Percentiles rank a stretch among this genome's conserved stretches.
Conservation (phyloP, 208 protist species). For the Trichomonas tenax region DNA sequence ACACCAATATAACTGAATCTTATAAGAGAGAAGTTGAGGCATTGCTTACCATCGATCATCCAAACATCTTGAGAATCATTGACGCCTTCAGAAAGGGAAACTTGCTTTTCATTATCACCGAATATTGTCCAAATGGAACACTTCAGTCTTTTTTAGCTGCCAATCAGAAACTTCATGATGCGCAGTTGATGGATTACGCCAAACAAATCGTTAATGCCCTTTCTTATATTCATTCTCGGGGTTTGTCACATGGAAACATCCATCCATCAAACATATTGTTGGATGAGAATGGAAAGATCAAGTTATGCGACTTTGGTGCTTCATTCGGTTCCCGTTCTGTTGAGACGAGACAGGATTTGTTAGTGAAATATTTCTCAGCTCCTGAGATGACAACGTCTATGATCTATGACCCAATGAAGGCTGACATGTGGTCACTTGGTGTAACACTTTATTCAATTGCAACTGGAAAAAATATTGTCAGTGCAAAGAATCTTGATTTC, state of each 20-base stretch:
- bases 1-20: neutral
- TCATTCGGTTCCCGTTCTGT: neutral
- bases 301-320: neutral
- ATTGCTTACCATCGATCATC: neutral
- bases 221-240: neutral
- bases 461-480: neutral
- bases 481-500: neutral
- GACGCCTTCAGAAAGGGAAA: neutral
- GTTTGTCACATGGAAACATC: neutral
- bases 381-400: neutral
- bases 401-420: neutral
- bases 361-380: neutral
- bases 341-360: neutral
- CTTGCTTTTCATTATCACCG: neutral
- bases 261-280: neutral
- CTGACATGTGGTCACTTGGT: neutral
- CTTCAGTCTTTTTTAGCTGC: neutral
- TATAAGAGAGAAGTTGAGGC: neutral
- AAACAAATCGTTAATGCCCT: neutral
- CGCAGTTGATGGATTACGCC: neutral
- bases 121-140: neutral
- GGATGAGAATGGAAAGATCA: neutral
- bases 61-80: neutral
- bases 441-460: neutral
- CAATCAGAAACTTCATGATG: neutral